A percentile compares a stretch with the other conserved stretches of the same genome.
Evolutionary conservation across 1,284 basidiomycete genomes (phyloP).

Genomic region (Moesziomyces antarcticus): DNA sequence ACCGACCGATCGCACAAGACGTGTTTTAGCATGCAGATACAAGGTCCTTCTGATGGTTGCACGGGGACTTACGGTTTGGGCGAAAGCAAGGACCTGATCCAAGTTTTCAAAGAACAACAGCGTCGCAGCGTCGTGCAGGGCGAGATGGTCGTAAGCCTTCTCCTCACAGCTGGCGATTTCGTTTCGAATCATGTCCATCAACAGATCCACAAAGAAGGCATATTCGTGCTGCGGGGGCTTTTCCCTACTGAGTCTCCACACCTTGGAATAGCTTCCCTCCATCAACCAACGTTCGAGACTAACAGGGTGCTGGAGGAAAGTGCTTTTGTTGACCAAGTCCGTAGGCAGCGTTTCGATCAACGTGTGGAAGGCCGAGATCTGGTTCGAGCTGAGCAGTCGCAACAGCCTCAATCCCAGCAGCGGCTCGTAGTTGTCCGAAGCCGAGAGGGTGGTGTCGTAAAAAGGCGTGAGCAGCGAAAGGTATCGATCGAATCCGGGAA

Average conservation of each 20-base stretch:
- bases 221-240: constrained; percentile 80
- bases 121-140: constrained; percentile 86
- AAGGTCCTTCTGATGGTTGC: background rate
- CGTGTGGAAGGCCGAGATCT: constrained; percentile 98
- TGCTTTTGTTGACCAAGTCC: constrained; percentile 47
- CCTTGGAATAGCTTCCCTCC: constrained; percentile 98
- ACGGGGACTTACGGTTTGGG: constrained; percentile 73
- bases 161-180: constrained; percentile 95
- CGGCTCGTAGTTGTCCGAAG: constrained; percentile 85
- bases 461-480: constrained; percentile 91
- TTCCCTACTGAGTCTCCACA: constrained; percentile 87
- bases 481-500: constrained; percentile 93
- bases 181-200: constrained; percentile 92
- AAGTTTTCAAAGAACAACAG: constrained; percentile 85
- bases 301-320: constrained; percentile 65
- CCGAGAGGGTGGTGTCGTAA: constrained; percentile 79
- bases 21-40: background rate
- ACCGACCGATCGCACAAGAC: background rate
- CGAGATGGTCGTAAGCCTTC: constrained; percentile 85
- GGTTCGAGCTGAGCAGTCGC: constrained; percentile 91
- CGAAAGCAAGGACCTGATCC: constrained; percentile 81
- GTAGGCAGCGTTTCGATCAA: constrained; percentile 86
- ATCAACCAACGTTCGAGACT: constrained; percentile 89
- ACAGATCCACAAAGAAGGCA: constrained; percentile 86
- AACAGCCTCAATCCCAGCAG: constrained; percentile 93